Evolutionary conservation across 768 basidiomycete species (phyloP).

Genomic region (Mycena latifolia): DNA sequence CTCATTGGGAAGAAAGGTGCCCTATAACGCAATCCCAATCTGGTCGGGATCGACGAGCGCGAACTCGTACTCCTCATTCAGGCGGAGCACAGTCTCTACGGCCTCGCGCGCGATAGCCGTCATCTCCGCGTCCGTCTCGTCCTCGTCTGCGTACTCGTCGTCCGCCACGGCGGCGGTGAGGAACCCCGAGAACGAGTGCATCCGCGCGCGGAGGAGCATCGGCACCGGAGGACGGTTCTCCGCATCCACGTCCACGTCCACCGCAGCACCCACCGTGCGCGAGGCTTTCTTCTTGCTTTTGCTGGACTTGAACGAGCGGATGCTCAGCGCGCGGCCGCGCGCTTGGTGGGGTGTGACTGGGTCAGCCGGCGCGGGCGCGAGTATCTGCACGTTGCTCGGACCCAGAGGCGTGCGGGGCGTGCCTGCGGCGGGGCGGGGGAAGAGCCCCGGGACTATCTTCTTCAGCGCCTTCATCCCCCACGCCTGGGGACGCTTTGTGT

Average conservation of each 20-base stretch:
- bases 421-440: constrained; percentile 1
- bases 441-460: constrained; percentile 16
- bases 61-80: constrained; percentile 3
- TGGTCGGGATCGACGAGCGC: not conserved
- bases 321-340: constrained; percentile 16
- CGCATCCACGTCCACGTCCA: not conserved
- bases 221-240: not conserved
- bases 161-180: not conserved
- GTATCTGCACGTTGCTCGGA: not conserved
- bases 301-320: constrained; percentile 16
- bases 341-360: not conserved
- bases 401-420: not conserved
- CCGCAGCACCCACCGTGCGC: no score
- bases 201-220: not conserved
- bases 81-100: not conserved
- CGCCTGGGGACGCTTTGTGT: not conserved
- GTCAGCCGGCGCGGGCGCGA: no score
- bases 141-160: constrained; percentile 17
- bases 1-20: no score
- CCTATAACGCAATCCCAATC: not conserved
- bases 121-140: constrained; percentile 19
- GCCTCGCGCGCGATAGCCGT: not conserved
- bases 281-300: constrained; percentile 8
- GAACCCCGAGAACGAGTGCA: constrained; percentile 22
- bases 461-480: not conserved